Evolutionary conservation across 495 filamentous ascomycete species (phyloP), one percentile per base, ranked within the genome.

Genomic region (Xylaria acuta): DNA sequence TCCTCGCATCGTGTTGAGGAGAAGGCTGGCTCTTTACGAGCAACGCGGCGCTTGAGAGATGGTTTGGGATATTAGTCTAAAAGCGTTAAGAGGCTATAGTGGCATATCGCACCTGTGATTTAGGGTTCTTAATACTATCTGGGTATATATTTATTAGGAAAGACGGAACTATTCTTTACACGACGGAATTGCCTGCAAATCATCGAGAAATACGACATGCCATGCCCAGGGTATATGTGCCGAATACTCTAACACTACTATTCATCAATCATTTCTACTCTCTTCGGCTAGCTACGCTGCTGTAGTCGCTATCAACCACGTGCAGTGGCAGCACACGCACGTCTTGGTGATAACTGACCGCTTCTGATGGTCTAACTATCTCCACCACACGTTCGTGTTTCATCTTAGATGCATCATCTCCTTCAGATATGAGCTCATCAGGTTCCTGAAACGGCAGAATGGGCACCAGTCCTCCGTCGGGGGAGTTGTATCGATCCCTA

Each of bases 401-500:
- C 58, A 12, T 60, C 58, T 60, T 60, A 4, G 32, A 6, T 3
- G 3, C 34, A 22, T 60, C 58, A 3, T 60, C 58, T 34, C 20
- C 34, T 34, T 60, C 34, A 8, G 34, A 60, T 9, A 60, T 38
- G 38, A 38, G 32, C 34, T 60, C 58, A n/a, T 60, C 58, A 8
- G 58, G 32, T 11, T 60, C 32, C 34, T 60, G 8, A 63, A 41
- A 40, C 20, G 60, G 60, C 5, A 41, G 22, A 1, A 43, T 40
- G 2, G 38, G 22, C 11, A 63, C 38, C n/a, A 43, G 38, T 22
- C 60, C 36, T 40, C 64, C 64, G 8, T 67, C 34, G 25, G 20
- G 6, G 25, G 64, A 53, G 16, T 67, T 67, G 16, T n/a, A 67
- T 53, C 64, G 25, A 34, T 58, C 66, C n/a, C 66, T 45, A 36